These are phyloP conservation scores for Lojkania enalia DNA, from an alignment of 2,329 filamentous ascomycete genomes.

Conservation along the genomic window DNA sequence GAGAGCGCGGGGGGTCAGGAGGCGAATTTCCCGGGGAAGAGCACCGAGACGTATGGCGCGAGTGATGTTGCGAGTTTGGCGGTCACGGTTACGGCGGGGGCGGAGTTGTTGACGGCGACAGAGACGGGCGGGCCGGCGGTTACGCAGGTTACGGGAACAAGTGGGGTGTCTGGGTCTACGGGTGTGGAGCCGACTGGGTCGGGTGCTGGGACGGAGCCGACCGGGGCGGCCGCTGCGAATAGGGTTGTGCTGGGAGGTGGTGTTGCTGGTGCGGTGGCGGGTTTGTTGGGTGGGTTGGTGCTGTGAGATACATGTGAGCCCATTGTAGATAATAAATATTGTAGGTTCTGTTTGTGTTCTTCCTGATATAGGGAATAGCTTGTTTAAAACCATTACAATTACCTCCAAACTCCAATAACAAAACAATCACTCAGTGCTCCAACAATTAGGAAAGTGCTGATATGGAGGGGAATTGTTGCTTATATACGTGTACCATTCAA, in stretches of 20 bases:
- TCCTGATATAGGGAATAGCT: too few species aligned
- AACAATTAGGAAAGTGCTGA: too few species aligned
- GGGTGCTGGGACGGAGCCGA: conserved; percentile 6
- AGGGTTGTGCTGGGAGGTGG: conserved; percentile 11
- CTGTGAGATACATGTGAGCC: too few species aligned
- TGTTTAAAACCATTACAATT: too few species aligned
- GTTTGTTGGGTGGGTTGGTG: conserved; percentile 15
- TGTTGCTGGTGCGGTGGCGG: conserved; percentile 15
- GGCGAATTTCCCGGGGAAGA: conserved; percentile 29
- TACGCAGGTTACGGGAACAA: not conserved
- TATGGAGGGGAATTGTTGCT: too few species aligned
- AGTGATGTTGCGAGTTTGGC: conserved; percentile 2
- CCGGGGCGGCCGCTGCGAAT: conserved; percentile 15
- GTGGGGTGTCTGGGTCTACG: not conserved
- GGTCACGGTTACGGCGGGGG: conserved; percentile 20
- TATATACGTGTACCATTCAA: too few species aligned
- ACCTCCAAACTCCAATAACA: too few species aligned
- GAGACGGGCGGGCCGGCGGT: conserved; percentile 6
- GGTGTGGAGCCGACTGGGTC: not conserved
- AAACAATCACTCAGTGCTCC: too few species aligned
- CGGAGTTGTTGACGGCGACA: conserved; percentile 16
- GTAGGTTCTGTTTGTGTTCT: too few species aligned
- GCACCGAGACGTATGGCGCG: conserved; percentile 20
- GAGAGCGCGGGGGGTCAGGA: conserved; percentile 25
- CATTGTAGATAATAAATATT: too few species aligned